A percentile compares a stretch with the other conserved stretches of the same genome.
phyloP scores from a whole-genome alignment of 2,329 filamentous ascomycete genomes.

The Clonostachys rosea region DNA sequence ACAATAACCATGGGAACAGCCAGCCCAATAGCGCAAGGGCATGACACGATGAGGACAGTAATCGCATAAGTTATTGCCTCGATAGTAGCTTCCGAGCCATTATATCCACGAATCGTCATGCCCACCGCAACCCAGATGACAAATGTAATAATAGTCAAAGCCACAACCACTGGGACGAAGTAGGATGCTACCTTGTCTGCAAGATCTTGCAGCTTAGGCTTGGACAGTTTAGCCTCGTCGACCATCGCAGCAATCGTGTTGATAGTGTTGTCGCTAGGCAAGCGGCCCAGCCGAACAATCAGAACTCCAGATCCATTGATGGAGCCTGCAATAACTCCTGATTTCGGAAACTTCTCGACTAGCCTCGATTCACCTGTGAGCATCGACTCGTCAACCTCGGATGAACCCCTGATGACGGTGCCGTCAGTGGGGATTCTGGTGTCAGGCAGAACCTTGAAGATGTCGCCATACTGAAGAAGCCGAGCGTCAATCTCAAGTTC shows the following conservation, averaged over 20 bases:
- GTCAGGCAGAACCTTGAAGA: slow-evolving; percentile 45
- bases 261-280: slow-evolving; percentile 55
- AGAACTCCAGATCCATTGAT: slow-evolving; percentile 49
- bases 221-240: slow-evolving; percentile 53
- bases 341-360: slow-evolving; percentile 42
- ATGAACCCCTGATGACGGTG: slow-evolving; percentile 42
- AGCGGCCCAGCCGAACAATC: slow-evolving; percentile 39
- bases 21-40: slow-evolving; percentile 60
- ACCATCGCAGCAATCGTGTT: slow-evolving; percentile 54
- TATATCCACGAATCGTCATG: slow-evolving; percentile 29
- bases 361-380: slow-evolving; percentile 55
- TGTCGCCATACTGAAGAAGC: slow-evolving; percentile 54
- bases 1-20: slow-evolving; percentile 64
- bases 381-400: slow-evolving; percentile 61
- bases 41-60: slow-evolving; percentile 55
- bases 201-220: slow-evolving; percentile 51
- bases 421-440: slow-evolving; percentile 54
- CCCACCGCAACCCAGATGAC: slow-evolving; percentile 43
- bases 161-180: slow-evolving; percentile 53
- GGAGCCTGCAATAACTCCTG: slow-evolving; percentile 51
- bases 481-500: slow-evolving; percentile 43
- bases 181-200: slow-evolving; percentile 53
- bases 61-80: slow-evolving; percentile 25
- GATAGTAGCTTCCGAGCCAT: slow-evolving; percentile 12
- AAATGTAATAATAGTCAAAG: slow-evolving; percentile 42